phyloP scores from a whole-genome alignment of 345 rosid genomes.

The Eucalyptus pauciflora region DNA sequence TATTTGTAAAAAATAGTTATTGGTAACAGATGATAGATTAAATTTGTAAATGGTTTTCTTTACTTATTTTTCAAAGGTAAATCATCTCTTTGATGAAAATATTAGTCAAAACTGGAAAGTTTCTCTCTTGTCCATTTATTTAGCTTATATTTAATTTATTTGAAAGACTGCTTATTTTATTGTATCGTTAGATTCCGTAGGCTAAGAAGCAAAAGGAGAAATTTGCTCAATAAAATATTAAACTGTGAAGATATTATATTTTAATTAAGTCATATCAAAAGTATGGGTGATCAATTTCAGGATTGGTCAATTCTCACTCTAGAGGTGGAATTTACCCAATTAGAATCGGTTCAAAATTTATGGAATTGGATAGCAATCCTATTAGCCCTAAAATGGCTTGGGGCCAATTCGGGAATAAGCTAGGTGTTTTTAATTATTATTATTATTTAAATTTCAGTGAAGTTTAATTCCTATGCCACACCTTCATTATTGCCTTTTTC shows the following conservation, averaged over 20 bases:
- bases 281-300: not conserved
- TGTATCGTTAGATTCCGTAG: not conserved
- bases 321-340: too few relatives aligned
- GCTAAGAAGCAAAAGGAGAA: too few relatives aligned
- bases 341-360: too few relatives aligned
- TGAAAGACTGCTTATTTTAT: not conserved
- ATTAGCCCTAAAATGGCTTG: fast-evolving
- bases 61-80: not conserved
- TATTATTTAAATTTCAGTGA: too few relatives aligned
- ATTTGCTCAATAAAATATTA: not conserved
- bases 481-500: too few relatives aligned
- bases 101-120: not conserved
- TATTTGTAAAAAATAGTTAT: too few relatives aligned
- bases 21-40: too few relatives aligned
- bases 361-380: not conserved
- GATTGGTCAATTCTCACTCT: not conserved
- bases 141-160: not conserved
- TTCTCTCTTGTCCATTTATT: not conserved
- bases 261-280: not conserved
- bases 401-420: not conserved
- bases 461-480: too few relatives aligned
- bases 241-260: not conserved
- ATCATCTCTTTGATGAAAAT: not conserved
- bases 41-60: not conserved
- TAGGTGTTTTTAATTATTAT: too few relatives aligned